phyloP scores from a whole-genome alignment of 2,329 filamentous ascomycete species.

The Chrysosporium queenslandicum region DNA sequence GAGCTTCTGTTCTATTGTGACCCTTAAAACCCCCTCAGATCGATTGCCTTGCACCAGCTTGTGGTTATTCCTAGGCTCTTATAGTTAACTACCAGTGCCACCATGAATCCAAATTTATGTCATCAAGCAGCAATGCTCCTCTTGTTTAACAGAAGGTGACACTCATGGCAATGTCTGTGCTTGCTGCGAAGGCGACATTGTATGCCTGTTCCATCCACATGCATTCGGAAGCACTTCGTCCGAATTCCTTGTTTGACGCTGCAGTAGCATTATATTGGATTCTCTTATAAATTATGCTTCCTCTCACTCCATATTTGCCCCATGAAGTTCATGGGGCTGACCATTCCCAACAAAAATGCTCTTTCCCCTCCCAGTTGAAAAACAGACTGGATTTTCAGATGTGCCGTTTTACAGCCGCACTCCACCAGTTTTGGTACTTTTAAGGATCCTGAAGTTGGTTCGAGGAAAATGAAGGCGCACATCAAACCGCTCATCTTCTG shows the following conservation, averaged over 20 bases:
- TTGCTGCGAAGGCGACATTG: neutral
- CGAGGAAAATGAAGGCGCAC: conserved; percentile 54
- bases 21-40: too few relatives aligned
- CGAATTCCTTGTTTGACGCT: neutral
- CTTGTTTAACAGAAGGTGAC: neutral
- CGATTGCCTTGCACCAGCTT: too few relatives aligned
- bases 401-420: neutral
- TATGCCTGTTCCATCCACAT: neutral
- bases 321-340: too few relatives aligned
- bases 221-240: neutral
- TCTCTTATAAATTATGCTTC: neutral
- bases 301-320: too few relatives aligned
- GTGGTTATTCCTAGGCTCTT: too few relatives aligned
- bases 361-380: too few relatives aligned
- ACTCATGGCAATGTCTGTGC: neutral
- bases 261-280: neutral
- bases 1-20: too few relatives aligned
- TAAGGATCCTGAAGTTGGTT: conserved; percentile 27
- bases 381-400: too few relatives aligned
- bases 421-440: neutral
- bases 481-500: conserved; percentile 30
- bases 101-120: neutral
- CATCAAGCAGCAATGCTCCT: neutral
- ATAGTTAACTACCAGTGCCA: too few relatives aligned
- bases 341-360: neutral